Conservation (phyloP, 1,139 yeast species). For the Pichia sp. region DNA sequence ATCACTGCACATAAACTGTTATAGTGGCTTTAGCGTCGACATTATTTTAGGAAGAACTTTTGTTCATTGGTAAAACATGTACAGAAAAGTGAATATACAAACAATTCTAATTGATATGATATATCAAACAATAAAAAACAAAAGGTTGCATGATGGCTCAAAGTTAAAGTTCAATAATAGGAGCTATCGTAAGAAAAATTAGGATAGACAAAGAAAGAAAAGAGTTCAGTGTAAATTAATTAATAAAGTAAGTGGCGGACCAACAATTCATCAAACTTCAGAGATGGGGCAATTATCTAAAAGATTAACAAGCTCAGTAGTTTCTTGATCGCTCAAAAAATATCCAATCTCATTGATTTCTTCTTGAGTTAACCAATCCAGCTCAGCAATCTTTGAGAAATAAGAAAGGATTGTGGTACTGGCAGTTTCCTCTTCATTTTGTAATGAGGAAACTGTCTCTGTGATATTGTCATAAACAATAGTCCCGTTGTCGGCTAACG, state of each 20-base stretch:
- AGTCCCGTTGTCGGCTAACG: constrained; percentile 40
- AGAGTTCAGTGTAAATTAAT: background rate
- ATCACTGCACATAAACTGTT: too few species aligned
- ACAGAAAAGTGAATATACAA: too few species aligned
- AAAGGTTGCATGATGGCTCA: background rate
- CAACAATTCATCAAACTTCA: background rate
- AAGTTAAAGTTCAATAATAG: background rate
- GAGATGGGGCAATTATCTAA: background rate
- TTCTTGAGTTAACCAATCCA: constrained; percentile 9
- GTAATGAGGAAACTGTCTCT: background rate
- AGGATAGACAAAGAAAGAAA: background rate
- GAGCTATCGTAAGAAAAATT: background rate
- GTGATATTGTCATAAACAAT: constrained; percentile 33
- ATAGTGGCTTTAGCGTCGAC: too few species aligned
- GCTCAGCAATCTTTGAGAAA: constrained; percentile 1
- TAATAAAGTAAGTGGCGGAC: background rate
- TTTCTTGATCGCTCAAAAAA: constrained; percentile 6
- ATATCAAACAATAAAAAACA: background rate
- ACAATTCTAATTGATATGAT: too few species aligned
- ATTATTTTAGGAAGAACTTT: too few species aligned
- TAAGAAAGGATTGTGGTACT: background rate
- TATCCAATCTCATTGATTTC: constrained; percentile 10
- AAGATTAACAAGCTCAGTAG: background rate
- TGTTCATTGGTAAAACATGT: too few species aligned
- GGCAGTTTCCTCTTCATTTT: background rate